Evolutionary conservation across 306 rosid genomes (phyloP).

Genomic region (Castanea crenata): DNA sequence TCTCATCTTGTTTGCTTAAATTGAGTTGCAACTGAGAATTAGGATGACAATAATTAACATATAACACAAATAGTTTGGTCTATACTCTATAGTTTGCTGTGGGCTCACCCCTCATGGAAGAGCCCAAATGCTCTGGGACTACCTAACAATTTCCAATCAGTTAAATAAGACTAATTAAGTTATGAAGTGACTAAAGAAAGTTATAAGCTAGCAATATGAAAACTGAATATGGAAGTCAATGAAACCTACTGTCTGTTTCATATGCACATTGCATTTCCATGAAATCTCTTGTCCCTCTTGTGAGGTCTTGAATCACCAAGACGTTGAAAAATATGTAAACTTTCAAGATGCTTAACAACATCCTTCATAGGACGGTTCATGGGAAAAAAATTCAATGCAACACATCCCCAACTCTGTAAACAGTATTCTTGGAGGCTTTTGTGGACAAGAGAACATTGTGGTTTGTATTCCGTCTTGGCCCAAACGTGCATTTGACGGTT

Average conservation of each 20-base stretch:
- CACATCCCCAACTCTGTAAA: slow-evolving; percentile 56
- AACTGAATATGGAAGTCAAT: background rate
- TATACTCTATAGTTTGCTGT: no score
- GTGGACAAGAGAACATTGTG: slow-evolving; percentile 48
- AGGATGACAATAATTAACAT: no score
- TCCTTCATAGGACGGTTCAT: slow-evolving; percentile 31
- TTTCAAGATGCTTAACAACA: slow-evolving; percentile 21
- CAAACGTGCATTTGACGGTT: slow-evolving; percentile 30
- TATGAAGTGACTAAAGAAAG: background rate
- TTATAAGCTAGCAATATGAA: background rate
- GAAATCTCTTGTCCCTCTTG: slow-evolving; percentile 26
- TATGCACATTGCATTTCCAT: background rate
- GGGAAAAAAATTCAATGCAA: slow-evolving; percentile 40
- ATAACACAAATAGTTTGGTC: no score
- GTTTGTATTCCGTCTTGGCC: slow-evolving; percentile 59
- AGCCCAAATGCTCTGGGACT: no score
- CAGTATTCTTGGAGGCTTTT: slow-evolving; percentile 46
- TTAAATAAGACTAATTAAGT: no score
- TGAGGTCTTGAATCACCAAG: slow-evolving; percentile 24
- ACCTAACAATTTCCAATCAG: no score
- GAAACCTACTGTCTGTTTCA: background rate
- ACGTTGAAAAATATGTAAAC: slow-evolving; percentile 19
- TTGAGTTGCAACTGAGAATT: no score
- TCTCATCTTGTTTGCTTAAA: no score
- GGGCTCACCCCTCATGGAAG: no score